Conservation (phyloP, 2,329 filamentous ascomycete species). For the Verticillium dahliae region DNA sequence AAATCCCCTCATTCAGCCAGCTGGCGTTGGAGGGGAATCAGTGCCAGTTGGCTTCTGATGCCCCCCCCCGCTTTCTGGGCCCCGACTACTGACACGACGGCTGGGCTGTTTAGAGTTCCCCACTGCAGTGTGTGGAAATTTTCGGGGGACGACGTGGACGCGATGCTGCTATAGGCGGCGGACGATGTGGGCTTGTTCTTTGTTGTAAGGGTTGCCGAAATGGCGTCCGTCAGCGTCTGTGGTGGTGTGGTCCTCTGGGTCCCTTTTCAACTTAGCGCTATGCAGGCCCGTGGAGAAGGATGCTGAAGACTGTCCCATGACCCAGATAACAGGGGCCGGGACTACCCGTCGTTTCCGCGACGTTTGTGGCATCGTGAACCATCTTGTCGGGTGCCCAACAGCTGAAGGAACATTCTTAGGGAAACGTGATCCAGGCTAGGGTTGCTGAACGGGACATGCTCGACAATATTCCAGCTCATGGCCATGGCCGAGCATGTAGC, state of each 20-base stretch:
- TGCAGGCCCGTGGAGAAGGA: not conserved
- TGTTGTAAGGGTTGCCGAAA: not conserved
- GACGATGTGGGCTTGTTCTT: not conserved
- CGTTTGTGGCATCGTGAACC: not conserved
- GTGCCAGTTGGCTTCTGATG: no score
- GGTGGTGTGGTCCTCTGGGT: not conserved
- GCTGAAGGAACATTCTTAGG: not conserved
- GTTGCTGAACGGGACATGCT: no score
- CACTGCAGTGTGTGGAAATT: not conserved
- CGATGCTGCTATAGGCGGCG: not conserved
- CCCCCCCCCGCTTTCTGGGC: no score
- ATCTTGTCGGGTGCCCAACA: not conserved
- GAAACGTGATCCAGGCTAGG: not conserved
- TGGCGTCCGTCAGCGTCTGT: not conserved
- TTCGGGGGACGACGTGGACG: not conserved
- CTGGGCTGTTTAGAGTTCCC: not conserved
- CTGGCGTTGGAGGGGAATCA: no score
- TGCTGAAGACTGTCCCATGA: not conserved
- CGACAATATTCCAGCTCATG: no score
- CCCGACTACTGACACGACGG: not conserved
- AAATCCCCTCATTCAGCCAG: not conserved
- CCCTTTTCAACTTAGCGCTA: not conserved
- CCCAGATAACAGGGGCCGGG: not conserved
- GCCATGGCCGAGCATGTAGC: no score
- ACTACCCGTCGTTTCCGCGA: not conserved